These are phyloP conservation scores for Pleomassaria siparia DNA, from an alignment of 2,329 filamentous ascomycete species.

Conservation along the genomic window DNA sequence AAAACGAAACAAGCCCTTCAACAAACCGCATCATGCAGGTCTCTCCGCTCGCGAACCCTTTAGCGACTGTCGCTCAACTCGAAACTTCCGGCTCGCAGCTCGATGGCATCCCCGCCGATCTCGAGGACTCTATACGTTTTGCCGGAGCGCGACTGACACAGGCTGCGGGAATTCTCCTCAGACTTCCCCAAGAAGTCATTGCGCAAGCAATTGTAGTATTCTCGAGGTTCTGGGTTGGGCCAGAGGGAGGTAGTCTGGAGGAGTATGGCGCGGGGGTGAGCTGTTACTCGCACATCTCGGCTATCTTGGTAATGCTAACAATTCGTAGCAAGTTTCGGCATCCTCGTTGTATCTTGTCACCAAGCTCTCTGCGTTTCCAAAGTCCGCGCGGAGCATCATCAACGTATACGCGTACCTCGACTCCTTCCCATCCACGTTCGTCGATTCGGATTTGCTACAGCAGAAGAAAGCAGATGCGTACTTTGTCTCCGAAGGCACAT, in stretches of 20 bases:
- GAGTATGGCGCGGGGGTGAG: slow-evolving; percentile 61
- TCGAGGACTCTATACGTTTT: slow-evolving; percentile 72
- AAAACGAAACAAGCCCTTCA: slow-evolving; percentile 5
- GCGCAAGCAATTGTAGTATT: slow-evolving; percentile 83
- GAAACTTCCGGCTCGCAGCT: slow-evolving; percentile 56
- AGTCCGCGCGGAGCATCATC: slow-evolving; percentile 75
- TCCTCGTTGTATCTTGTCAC: slow-evolving; percentile 78
- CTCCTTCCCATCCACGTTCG: slow-evolving; percentile 61
- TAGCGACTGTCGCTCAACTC: slow-evolving; percentile 73
- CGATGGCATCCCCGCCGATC: slow-evolving; percentile 63
- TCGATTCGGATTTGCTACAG: slow-evolving; percentile 38
- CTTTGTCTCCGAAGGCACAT: slow-evolving; percentile 73
- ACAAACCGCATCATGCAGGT: slow-evolving; percentile 25
- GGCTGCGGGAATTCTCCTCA: slow-evolving; percentile 76
- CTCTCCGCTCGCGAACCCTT: slow-evolving; percentile 62
- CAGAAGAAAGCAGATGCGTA: slow-evolving; percentile 30
- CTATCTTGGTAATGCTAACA: slow-evolving; percentile 12
- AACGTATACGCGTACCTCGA: slow-evolving; percentile 84
- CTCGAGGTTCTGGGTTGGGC: slow-evolving; percentile 75
- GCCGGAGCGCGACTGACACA: slow-evolving; percentile 74
- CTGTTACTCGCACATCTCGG: slow-evolving; percentile 14
- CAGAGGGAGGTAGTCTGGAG: slow-evolving; percentile 52
- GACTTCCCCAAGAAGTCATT: slow-evolving; percentile 81
- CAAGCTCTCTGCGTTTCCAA: slow-evolving; percentile 77
- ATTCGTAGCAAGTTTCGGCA: slow-evolving; percentile 73